A percentile compares a stretch with the other conserved stretches of the same genome.
phyloP scores from a whole-genome alignment of 2,329 filamentous ascomycete genomes.

The Beauveria asiatica region DNA sequence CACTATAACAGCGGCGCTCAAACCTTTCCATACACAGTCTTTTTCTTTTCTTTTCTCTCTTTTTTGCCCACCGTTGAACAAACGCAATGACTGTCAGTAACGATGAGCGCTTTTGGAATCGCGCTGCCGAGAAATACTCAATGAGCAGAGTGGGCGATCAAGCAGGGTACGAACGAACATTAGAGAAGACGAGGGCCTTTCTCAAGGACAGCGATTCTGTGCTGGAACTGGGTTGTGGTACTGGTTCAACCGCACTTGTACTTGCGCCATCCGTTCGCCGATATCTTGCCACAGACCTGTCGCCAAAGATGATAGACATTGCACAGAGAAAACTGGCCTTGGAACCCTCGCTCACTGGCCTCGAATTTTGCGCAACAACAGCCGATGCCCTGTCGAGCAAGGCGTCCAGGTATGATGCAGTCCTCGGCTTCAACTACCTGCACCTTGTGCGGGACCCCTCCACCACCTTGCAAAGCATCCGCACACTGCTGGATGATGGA shows the following conservation, averaged over 20 bases:
- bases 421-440: conserved; percentile 16
- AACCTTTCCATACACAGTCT: too few relatives aligned
- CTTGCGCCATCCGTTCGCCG: conserved; percentile 8
- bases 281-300: conserved; percentile 14
- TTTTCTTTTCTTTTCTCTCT: too few relatives aligned
- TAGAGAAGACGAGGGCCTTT: conserved; percentile 6
- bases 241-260: conserved; percentile 14
- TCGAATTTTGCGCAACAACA: conserved; percentile 11
- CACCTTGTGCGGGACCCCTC: conserved; percentile 14
- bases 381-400: conserved; percentile 12
- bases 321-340: background rate
- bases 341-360: background rate
- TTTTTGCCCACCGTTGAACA: background rate
- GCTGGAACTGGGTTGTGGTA: conserved; percentile 16
- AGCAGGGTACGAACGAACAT: conserved; percentile 13
- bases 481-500: conserved; percentile 8
- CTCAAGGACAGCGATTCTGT: conserved; percentile 12
- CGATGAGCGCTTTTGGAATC: conserved; percentile 14
- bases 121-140: conserved; percentile 10
- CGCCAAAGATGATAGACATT: conserved; percentile 12
- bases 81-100: background rate
- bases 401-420: conserved; percentile 3
- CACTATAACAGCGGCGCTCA: background rate
- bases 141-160: conserved; percentile 12
- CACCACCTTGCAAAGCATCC: conserved; percentile 8